Conservation (phyloP, 2,329 filamentous ascomycete genomes). For the Ophiostoma piceae region DNA sequence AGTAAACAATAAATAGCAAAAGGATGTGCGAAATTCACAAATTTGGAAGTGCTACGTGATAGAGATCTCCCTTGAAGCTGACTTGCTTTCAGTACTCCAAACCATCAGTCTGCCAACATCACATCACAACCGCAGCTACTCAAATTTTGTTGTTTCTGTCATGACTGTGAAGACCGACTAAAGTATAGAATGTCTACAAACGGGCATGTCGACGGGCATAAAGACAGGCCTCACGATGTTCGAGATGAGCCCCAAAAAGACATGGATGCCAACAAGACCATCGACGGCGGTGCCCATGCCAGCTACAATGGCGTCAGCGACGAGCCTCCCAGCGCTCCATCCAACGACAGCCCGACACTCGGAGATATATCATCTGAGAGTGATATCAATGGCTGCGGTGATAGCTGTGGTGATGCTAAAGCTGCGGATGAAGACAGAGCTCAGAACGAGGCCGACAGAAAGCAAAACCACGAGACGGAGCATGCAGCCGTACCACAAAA, state of each 20-base stretch:
- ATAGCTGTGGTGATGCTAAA: not conserved
- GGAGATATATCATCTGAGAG: too few species aligned
- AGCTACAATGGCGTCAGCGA: not conserved
- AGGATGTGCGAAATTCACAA: not conserved
- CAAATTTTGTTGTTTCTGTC: not conserved
- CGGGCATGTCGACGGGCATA: not conserved
- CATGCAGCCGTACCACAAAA: not conserved
- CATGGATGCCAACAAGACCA: not conserved
- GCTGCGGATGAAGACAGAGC: not conserved
- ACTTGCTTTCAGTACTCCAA: not conserved
- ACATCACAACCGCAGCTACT: not conserved
- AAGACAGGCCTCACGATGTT: not conserved
- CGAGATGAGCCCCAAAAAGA: not conserved
- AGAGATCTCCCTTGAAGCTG: not conserved
- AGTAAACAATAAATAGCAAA: not conserved
- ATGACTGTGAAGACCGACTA: not conserved
- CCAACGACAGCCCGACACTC: not conserved
- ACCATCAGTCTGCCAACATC: too few species aligned
- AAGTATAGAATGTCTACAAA: not conserved
- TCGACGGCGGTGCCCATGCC: not conserved
- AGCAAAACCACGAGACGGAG: not conserved
- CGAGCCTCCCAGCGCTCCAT: too few species aligned
- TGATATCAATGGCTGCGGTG: not conserved
- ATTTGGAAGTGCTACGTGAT: not conserved
- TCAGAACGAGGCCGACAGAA: not conserved